A percentile compares a stretch with the other conserved stretches of the same genome.
Conservation (phyloP, 2,329 filamentous ascomycete genomes). For the Botrytis byssoidea region DNA sequence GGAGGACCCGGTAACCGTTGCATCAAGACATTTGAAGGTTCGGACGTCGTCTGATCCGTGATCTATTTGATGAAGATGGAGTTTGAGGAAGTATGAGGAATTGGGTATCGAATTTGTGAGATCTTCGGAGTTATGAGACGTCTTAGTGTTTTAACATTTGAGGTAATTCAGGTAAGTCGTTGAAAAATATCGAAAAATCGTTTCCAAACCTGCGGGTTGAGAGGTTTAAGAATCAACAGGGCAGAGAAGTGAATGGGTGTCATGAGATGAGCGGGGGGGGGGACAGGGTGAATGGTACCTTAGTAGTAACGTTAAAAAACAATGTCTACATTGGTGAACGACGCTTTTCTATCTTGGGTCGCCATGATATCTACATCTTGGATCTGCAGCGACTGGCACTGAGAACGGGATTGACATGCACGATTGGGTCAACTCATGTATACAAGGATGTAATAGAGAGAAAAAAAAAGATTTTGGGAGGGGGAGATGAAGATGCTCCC, state of each 20-base stretch:
- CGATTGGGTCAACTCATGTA: not conserved
- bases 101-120: slow-evolving; percentile 11
- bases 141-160: slow-evolving; percentile 4
- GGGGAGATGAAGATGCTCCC: not conserved
- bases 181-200: not conserved
- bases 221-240: slow-evolving; percentile 22
- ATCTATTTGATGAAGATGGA: slow-evolving; percentile 4
- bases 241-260: slow-evolving; percentile 10
- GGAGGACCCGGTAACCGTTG: slow-evolving; percentile 6
- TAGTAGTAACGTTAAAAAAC: not conserved
- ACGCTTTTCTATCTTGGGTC: slow-evolving; percentile 1
- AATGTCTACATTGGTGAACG: not conserved
- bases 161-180: not conserved
- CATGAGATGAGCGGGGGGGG: slow-evolving; percentile 6
- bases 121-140: slow-evolving; percentile 17
- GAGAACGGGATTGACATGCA: slow-evolving; percentile 4
- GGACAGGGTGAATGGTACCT: not conserved
- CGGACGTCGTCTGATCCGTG: slow-evolving; percentile 20
- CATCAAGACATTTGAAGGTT: slow-evolving; percentile 10
- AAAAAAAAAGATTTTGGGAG: not conserved
- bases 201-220: slow-evolving; percentile 15
- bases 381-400: slow-evolving; percentile 5
- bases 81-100: not conserved
- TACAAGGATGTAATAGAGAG: not conserved
- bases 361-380: slow-evolving; percentile 6